Conservation (phyloP, 2,329 filamentous ascomycete species). For the Colletotrichum sp. region DNA sequence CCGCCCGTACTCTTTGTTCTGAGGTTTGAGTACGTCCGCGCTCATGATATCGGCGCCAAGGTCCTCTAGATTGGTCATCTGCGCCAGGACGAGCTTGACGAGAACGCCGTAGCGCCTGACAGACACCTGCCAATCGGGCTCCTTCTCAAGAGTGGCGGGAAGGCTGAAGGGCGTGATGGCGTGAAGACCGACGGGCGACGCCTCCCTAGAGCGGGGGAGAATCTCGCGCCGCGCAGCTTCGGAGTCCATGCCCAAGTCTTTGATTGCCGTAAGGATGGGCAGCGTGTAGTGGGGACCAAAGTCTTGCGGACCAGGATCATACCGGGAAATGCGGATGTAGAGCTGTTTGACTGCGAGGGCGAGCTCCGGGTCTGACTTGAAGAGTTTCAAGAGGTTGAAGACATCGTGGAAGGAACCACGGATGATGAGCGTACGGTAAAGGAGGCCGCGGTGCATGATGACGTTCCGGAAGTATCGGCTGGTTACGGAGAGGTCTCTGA, state of each 20-base stretch:
- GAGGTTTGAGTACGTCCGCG: accelerated
- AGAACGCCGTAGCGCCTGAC: not conserved
- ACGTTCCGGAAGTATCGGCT: not conserved
- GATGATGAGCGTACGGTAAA: not conserved
- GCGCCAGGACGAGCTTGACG: not conserved
- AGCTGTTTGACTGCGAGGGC: not conserved
- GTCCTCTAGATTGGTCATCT: not conserved
- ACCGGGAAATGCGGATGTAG: not conserved
- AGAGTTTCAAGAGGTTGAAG: not conserved
- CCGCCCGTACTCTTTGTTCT: not conserved
- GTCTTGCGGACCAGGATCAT: accelerated
- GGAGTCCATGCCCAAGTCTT: not conserved
- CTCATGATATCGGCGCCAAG: not conserved
- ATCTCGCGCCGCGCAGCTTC: not conserved
- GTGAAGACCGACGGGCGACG: no score
- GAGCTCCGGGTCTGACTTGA: not conserved
- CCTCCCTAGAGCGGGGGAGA: not conserved
- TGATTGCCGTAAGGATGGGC: not conserved
- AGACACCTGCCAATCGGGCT: not conserved
- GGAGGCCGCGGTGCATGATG: not conserved
- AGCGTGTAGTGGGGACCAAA: not conserved
- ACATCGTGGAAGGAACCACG: not conserved
- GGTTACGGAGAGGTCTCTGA: not conserved
- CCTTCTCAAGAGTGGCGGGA: no score
- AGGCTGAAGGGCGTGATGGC: no score